Evolutionary conservation across 1,139 yeast genomes (phyloP), one percentile per base, ranked within the genome.

Genomic region (Williopsis jadinii): DNA sequence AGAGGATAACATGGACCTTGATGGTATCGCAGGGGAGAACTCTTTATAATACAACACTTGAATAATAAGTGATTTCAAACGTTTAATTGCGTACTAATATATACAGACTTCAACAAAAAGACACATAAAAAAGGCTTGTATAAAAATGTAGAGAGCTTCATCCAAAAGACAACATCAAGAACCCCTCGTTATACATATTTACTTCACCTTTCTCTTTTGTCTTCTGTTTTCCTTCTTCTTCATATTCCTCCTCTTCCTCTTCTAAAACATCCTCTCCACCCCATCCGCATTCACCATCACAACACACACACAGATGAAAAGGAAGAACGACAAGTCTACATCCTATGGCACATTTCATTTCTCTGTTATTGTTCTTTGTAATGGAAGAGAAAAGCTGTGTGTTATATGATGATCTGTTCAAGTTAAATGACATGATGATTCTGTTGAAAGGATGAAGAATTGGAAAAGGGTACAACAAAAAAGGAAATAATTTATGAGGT

Each of bases 1-100:
- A 9, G 56, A 49, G 19, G 56, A 52, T 37, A 44, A 42, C 33
- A 53, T 53, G 58, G 55, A 51, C 34, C 10, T 48, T 11, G 52
- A 48, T 37, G 36, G 11, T n/a, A 9, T 26, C 28, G n/a, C 14
- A 12, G 15, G n/a, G 15, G n/a, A 12, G 8, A 9, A 11, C n/a
- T 8, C 8, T 30, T 8, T 11, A 11, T 30, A 30, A 30, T 11
- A 30, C 10, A 30, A 30, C 13, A 12, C 3, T n/a, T 11, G 14
- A 5, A 10, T 30, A 30, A 12, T 11, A 33, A n/a, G 29, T 24
- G 31, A 29, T 24, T 19, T 36, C 32, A 40, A 40, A 38, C 34
- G 40, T 36, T 34, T 35, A 40, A 45, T 31, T 39, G 40, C 37
- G 31, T 39, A 37, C 30, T 39, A 31, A 33, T 45, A 45, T 43